Percentiles rank a stretch among this genome's conserved stretches.
Conservation (phyloP, 2,329 filamentous ascomycete genomes). For the Fusarium agapanthi region DNA sequence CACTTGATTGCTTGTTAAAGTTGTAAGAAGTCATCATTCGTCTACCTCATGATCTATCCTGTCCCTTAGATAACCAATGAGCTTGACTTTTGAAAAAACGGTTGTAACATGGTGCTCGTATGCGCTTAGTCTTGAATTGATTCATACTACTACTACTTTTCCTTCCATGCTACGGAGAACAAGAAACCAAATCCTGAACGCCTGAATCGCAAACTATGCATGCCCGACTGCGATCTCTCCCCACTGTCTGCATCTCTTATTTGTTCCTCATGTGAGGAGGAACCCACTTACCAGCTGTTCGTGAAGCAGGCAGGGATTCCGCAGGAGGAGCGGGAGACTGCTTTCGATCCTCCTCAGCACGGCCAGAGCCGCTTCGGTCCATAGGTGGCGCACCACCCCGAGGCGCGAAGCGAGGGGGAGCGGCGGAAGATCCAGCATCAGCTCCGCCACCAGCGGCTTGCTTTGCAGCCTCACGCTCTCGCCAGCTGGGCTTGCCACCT, state of each 20-base stretch:
- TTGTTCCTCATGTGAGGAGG: conserved; percentile 56
- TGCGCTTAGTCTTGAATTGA: conserved; percentile 41
- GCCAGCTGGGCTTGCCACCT: conserved; percentile 71
- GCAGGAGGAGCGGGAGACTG: conserved; percentile 53
- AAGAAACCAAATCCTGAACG: conserved; percentile 50
- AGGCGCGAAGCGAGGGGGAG: conserved; percentile 52
- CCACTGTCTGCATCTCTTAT: conserved; percentile 30
- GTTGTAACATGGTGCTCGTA: conserved; percentile 39
- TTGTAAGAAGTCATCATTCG: conserved; percentile 11
- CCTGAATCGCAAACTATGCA: conserved; percentile 46
- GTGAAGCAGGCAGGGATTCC: conserved; percentile 62
- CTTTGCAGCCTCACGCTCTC: conserved; percentile 72
- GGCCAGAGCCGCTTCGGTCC: conserved; percentile 55
- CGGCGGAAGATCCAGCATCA: conserved; percentile 46
- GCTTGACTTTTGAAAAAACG: background rate
- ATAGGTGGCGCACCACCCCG: conserved; percentile 54
- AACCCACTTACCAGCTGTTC: conserved; percentile 67
- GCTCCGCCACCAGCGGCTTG: conserved; percentile 48
- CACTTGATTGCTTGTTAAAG: conserved; percentile 1
- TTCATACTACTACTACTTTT: conserved; percentile 43
- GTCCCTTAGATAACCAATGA: conserved; percentile 15
- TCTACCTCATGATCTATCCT: conserved; percentile 8
- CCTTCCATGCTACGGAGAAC: conserved; percentile 39
- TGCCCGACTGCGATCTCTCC: conserved; percentile 31
- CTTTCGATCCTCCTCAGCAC: conserved; percentile 50